These are phyloP conservation scores for Boletus rubropictus DNA, from an alignment of 768 basidiomycete genomes.

Conservation along the genomic window DNA sequence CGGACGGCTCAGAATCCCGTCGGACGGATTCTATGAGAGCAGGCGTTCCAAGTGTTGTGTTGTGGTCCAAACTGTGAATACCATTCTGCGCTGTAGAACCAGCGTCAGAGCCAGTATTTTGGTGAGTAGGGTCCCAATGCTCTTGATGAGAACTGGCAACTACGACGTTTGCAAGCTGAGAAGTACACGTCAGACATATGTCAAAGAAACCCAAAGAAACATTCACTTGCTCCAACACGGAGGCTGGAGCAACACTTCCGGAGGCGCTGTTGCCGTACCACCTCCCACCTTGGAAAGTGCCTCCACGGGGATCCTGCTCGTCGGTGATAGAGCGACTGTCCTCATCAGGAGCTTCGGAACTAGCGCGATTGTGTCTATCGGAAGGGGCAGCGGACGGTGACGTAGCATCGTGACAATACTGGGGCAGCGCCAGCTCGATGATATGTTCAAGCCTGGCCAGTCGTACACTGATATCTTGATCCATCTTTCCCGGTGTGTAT, in stretches of 20 bases:
- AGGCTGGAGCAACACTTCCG: slow-evolving; percentile 74
- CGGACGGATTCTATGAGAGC: slow-evolving; percentile 38
- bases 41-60: slow-evolving; percentile 25
- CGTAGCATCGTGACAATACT: slow-evolving; percentile 49
- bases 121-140: slow-evolving; percentile 23
- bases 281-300: slow-evolving; percentile 75
- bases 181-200: slow-evolving; percentile 18
- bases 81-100: slow-evolving; percentile 19
- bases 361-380: slow-evolving; percentile 40
- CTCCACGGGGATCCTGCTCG: slow-evolving; percentile 70
- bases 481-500: slow-evolving; percentile 81
- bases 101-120: slow-evolving; percentile 8
- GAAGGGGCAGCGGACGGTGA: slow-evolving; percentile 30
- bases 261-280: slow-evolving; percentile 84
- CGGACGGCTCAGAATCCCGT: slow-evolving; percentile 42
- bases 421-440: slow-evolving; percentile 72
- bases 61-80: slow-evolving; percentile 23
- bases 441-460: slow-evolving; percentile 76
- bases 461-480: slow-evolving; percentile 73
- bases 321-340: slow-evolving; percentile 69
- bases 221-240: slow-evolving; percentile 73
- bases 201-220: slow-evolving; percentile 15
- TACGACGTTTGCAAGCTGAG: slow-evolving; percentile 50
- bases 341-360: slow-evolving; percentile 51
- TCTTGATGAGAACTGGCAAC: slow-evolving; percentile 35